Conservation (phyloP, 495 filamentous ascomycete species). For the Oidiodendron maius region DNA sequence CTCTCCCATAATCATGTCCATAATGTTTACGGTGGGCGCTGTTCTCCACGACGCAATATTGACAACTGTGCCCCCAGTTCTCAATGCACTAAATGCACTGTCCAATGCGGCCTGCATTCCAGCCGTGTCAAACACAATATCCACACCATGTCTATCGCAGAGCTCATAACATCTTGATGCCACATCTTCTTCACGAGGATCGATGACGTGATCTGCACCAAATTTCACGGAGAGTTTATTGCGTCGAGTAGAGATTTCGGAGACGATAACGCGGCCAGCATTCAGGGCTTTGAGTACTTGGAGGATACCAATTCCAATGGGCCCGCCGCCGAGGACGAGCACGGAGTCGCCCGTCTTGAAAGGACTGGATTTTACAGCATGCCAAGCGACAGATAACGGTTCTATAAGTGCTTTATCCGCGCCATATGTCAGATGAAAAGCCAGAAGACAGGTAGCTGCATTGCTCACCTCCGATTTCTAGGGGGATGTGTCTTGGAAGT, state of each 20-base stretch:
- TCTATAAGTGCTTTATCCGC: too few species aligned
- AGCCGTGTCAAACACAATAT: slow-evolving; percentile 53
- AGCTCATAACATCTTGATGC: slow-evolving; percentile 35
- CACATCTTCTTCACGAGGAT: slow-evolving; percentile 46
- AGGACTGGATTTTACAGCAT: slow-evolving; percentile 50
- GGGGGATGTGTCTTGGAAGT: slow-evolving; percentile 42
- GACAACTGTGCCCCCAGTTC: slow-evolving; percentile 49
- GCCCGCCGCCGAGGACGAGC: slow-evolving; percentile 55
- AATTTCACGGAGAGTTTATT: slow-evolving; percentile 42
- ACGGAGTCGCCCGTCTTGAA: slow-evolving; percentile 44
- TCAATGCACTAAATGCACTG: slow-evolving; percentile 39
- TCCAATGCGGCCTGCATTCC: slow-evolving; percentile 48
- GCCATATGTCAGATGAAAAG: too few species aligned
- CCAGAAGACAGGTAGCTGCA: too few species aligned
- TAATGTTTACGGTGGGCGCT: slow-evolving; percentile 37
- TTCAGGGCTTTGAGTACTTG: slow-evolving; percentile 46
- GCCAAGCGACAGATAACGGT: slow-evolving; percentile 60
- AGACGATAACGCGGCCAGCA: slow-evolving; percentile 47
- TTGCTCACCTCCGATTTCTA: slow-evolving; percentile 51
- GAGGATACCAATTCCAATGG: slow-evolving; percentile 56
- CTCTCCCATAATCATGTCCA: slow-evolving; percentile 41
- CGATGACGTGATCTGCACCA: slow-evolving; percentile 49
- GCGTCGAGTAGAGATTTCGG: slow-evolving; percentile 45
- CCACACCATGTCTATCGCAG: slow-evolving; percentile 41
- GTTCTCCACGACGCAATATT: slow-evolving; percentile 62